Conservation (phyloP, 345 rosid species). For the Salix purpurea region DNA sequence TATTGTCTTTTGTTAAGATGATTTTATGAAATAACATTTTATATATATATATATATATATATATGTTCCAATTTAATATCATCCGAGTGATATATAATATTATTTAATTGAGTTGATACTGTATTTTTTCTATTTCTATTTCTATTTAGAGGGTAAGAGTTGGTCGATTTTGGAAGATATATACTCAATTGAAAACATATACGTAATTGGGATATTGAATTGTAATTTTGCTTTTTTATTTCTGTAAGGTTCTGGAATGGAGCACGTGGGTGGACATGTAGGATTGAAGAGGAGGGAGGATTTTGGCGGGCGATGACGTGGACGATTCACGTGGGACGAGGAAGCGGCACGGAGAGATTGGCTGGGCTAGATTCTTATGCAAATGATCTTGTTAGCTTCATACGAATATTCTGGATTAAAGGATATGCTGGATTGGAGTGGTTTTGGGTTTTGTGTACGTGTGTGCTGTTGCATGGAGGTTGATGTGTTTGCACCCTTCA, state of each 20-base stretch:
- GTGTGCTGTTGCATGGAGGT: not conserved
- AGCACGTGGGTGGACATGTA: constrained; percentile 53
- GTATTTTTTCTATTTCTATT: no score
- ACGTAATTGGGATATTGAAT: not conserved
- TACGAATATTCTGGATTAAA: constrained; percentile 21
- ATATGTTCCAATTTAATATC: no score
- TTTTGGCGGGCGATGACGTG: constrained; percentile 27
- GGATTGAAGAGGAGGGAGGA: constrained; percentile 6
- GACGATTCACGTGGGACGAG: not conserved
- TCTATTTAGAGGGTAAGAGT: not conserved
- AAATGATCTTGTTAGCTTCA: not conserved
- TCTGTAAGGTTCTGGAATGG: constrained; percentile 27
- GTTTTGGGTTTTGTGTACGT: not conserved
- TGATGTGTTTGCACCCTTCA: not conserved
- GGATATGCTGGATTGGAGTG: not conserved
- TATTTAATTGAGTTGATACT: no score
- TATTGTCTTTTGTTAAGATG: no score
- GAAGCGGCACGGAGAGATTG: constrained; percentile 21
- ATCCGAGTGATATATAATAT: no score
- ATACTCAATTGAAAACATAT: not conserved
- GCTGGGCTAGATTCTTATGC: constrained; percentile 8
- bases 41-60: no score
- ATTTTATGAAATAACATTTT: no score
- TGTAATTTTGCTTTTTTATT: not conserved
- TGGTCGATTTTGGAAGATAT: not conserved